Evolutionary conservation across 2,329 filamentous ascomycete species (phyloP).

Genomic region (Bimuria novae-zelandiae): DNA sequence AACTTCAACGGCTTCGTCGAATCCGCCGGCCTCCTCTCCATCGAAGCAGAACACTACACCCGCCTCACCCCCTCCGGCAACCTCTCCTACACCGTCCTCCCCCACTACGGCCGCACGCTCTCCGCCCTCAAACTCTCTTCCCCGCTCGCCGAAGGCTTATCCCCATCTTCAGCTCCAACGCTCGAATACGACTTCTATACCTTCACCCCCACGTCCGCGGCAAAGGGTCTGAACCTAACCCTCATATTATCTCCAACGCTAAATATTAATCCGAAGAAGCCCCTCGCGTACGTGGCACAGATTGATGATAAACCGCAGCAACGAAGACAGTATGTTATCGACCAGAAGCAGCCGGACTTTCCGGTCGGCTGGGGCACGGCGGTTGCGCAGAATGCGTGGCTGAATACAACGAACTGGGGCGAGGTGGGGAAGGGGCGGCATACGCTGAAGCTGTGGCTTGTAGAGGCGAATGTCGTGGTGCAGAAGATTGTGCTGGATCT

Average conservation of each 20-base stretch:
- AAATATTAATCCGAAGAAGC: constrained; percentile 56
- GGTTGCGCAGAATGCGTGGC: constrained; percentile 58
- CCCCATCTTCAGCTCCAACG: constrained; percentile 31
- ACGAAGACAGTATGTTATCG: constrained; percentile 50
- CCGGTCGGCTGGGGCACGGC: constrained; percentile 57
- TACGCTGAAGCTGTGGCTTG: constrained; percentile 51
- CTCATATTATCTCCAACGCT: constrained; percentile 52
- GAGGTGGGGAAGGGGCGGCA: constrained; percentile 44
- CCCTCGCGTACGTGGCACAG: constrained; percentile 57
- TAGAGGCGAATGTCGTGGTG: constrained; percentile 50
- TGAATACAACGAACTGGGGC: constrained; percentile 48
- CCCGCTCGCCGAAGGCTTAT: constrained; percentile 33
- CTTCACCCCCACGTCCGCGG: constrained; percentile 36
- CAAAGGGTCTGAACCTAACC: constrained; percentile 44
- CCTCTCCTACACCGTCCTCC: constrained; percentile 35
- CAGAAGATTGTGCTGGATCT: constrained; percentile 45
- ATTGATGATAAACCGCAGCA: constrained; percentile 50
- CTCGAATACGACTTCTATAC: constrained; percentile 46
- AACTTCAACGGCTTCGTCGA: constrained; percentile 45
- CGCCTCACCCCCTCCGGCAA: constrained; percentile 32
- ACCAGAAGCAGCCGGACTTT: constrained; percentile 47
- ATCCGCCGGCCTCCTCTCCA: constrained; percentile 37
- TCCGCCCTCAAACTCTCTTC: constrained; percentile 41
- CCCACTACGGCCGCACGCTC: constrained; percentile 43
- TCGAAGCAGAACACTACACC: constrained; percentile 47